Conservation (phyloP, 768 basidiomycete genomes). For the Leccinum aurantiacum region DNA sequence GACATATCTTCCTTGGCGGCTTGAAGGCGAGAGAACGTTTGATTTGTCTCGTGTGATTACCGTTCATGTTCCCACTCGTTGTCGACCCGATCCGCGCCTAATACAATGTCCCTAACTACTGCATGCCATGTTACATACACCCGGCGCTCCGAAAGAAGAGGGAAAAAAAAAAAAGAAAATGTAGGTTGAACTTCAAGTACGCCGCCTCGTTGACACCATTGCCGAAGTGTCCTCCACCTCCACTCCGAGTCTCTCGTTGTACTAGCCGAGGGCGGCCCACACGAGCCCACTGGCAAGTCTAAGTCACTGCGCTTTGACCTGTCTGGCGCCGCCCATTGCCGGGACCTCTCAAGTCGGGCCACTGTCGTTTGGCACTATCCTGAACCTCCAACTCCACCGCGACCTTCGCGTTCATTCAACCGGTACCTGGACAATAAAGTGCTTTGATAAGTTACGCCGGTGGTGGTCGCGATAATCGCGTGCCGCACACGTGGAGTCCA, state of each 20-base stretch:
- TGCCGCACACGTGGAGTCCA: conserved; percentile 33
- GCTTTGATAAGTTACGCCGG: neutral
- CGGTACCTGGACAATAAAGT: conserved; percentile 16
- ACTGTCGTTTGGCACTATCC: neutral
- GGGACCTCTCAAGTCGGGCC: neutral
- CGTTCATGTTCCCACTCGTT: conserved; percentile 8
- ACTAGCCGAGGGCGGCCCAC: neutral
- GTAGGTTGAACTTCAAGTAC: conserved; percentile 3
- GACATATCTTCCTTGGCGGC: conserved; percentile 8
- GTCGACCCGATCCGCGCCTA: neutral
- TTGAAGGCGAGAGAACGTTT: neutral
- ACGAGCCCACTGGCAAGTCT: neutral
- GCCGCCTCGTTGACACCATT: neutral
- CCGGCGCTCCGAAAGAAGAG: neutral
- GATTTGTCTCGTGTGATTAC: neutral
- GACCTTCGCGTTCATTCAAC: conserved; percentile 3
- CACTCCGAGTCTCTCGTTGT: neutral
- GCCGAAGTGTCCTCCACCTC: neutral
- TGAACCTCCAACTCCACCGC: conserved; percentile 6
- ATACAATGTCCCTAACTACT: neutral
- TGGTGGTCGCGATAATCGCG: conserved; percentile 30
- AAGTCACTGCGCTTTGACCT: neutral
- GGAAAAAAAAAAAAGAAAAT: neutral
- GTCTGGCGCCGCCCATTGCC: neutral
- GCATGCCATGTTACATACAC: neutral